Conservation (phyloP, 345 rosid species). For the Rhodomyrtus tomentosa region DNA sequence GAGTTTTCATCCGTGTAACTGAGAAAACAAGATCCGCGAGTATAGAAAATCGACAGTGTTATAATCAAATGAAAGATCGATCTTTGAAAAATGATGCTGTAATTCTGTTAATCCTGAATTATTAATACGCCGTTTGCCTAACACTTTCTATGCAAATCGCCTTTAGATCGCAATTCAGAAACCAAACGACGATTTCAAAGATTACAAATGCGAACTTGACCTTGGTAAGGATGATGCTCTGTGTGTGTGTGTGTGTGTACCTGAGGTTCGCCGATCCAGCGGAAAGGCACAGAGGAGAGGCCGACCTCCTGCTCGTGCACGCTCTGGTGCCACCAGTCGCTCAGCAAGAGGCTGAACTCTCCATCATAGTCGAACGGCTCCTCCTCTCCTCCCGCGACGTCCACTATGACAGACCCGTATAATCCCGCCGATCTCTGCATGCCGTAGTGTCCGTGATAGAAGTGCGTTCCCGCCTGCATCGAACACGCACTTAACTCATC, state of each 20-base stretch:
- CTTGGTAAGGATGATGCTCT: neutral
- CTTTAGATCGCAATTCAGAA: neutral
- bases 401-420: conserved; percentile 53
- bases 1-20: too few species aligned
- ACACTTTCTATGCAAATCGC: neutral
- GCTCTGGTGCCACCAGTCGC: conserved; percentile 78
- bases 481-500: neutral
- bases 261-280: conserved; percentile 83
- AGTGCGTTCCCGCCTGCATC: conserved; percentile 67
- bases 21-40: neutral
- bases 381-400: conserved; percentile 33
- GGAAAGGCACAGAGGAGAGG: conserved; percentile 56
- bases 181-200: neutral
- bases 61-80: neutral
- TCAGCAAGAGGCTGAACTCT: conserved; percentile 45
- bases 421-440: conserved; percentile 87
- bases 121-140: too few species aligned
- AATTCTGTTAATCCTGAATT: too few species aligned
- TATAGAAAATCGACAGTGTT: neutral
- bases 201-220: neutral
- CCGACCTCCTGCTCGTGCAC: conserved; percentile 58
- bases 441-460: conserved; percentile 81
- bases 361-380: conserved; percentile 67
- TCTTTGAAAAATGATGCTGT: neutral
- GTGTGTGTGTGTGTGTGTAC: conserved; percentile 7